Conservation (phyloP, 371 early-diverging fungal species). For the Cokeromyces recurvatus region DNA sequence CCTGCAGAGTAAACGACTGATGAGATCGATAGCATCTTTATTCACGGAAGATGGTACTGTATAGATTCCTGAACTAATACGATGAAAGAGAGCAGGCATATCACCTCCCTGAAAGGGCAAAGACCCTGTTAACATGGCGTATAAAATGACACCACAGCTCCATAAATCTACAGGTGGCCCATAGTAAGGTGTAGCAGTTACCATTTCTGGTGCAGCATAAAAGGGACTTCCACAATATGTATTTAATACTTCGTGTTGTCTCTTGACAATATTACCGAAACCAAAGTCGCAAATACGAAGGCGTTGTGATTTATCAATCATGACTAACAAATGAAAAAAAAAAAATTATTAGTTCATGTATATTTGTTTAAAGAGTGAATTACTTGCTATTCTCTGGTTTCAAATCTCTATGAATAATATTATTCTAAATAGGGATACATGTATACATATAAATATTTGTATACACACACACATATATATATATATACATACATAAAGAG, state of each 20-base stretch:
- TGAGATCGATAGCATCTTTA: slow-evolving; percentile 42
- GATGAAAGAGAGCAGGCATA: slow-evolving; percentile 65
- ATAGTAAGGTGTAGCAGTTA: slow-evolving; percentile 64
- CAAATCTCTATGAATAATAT: slow-evolving; percentile 84
- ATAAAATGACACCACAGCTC: slow-evolving; percentile 77
- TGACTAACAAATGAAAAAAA: slow-evolving; percentile 14
- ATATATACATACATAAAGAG: too few species aligned
- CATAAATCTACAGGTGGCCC: slow-evolving; percentile 80
- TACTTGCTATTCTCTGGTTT: slow-evolving; percentile 77
- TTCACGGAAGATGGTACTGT: slow-evolving; percentile 45
- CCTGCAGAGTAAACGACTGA: slow-evolving; percentile 48
- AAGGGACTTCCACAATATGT: slow-evolving; percentile 96
- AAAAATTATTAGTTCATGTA: too few species aligned
- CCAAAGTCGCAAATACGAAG: slow-evolving; percentile 93
- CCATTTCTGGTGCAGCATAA: slow-evolving; percentile 88
- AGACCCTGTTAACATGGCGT: slow-evolving; percentile 67
- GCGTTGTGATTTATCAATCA: slow-evolving; percentile 60
- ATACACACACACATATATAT: too few species aligned
- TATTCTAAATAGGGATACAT: slow-evolving; percentile 56
- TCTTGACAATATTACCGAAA: slow-evolving; percentile 75
- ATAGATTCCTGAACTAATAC: slow-evolving; percentile 60
- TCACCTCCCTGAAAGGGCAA: slow-evolving; percentile 82
- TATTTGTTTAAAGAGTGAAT: background rate
- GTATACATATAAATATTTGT: too few species aligned
- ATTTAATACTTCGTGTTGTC: slow-evolving; percentile 72